Base-by-base conservation (phyloP, 371 early-diverging fungal species). In the Zychaea mexicana region DNA sequence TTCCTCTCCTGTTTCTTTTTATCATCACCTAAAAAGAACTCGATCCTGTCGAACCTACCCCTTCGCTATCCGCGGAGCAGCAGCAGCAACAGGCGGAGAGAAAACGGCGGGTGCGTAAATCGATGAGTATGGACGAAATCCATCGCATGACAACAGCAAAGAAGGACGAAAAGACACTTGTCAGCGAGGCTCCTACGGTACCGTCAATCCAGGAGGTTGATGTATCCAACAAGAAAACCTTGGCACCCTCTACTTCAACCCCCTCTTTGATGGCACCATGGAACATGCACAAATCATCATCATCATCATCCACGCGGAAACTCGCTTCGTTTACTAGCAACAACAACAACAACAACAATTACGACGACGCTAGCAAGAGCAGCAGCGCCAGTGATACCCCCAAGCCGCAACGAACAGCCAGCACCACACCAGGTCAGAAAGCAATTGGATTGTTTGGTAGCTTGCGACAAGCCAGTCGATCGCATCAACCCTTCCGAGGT, bases 391-490 rank as follows among this genome's bases (percentile, higher is more conserved):
- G 33, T 42, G 22, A 30, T 10, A n/a, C n/a, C n/a, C n/a, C n/a
- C n/a, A 38, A 56, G 21, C 19, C 32, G 38, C 26, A 22, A 36
- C 45, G 46, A 17, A 30, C 53, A 15, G 19, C n/a, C 9, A 24
- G 24, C 12, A n/a, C 24, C 17, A 17, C 9, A 10, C 28, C 28
- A 10, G 47, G 38, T 2, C 30, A 55, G 15, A 39, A 49, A 17
- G 32, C 45, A 13, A 60, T 70, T 13, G 66, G 70, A 6, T 33
- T 70, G 30, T 70, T 70, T 60, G 66, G 66, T n/a, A 70, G 70
- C 52, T 60, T 70, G 13, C 66, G 70, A 33, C 70, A 70, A 47
- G 66, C 66, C 26, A 70, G 64, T 49, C 46, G 65, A 53, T 36
- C 55, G 19, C 31, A 57, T 26, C n/a, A 53, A 10, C 55, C 68